phyloP scores from a whole-genome alignment of 2,329 filamentous ascomycete species.

The Cyphellophora attinorum region DNA sequence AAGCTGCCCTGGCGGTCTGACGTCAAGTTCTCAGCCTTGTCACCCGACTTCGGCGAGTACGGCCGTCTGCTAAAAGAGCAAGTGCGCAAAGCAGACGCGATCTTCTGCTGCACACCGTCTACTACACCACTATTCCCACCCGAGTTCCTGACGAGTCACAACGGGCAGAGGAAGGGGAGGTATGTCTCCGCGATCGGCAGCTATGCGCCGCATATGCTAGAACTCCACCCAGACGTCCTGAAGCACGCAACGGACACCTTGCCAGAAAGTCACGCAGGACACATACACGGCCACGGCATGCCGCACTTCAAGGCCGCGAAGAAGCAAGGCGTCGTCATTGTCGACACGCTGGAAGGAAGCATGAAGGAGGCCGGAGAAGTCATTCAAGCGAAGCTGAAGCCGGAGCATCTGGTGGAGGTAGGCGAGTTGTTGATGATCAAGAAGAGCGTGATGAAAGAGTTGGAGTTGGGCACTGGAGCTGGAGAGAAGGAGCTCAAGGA shows the following conservation, averaged over 20 bases:
- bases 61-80: constrained; percentile 59
- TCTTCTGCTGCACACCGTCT: constrained; percentile 83
- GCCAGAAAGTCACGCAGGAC: constrained; percentile 24
- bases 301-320: constrained; percentile 37
- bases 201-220: constrained; percentile 65
- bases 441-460: constrained; percentile 33
- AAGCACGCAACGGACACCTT: constrained; percentile 47
- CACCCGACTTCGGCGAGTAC: constrained; percentile 62
- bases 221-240: constrained; percentile 70
- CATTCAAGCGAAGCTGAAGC: constrained; percentile 63
- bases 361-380: constrained; percentile 80
- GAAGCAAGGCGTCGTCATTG: constrained; percentile 51
- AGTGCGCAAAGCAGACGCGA: constrained; percentile 61
- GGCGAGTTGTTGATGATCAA: constrained; percentile 68
- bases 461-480: constrained; percentile 25
- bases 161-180: constrained; percentile 34
- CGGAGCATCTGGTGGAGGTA: constrained; percentile 73
- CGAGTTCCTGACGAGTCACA: constrained; percentile 56
- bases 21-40: constrained; percentile 60
- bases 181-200: constrained; percentile 35
- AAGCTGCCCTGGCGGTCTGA: constrained; percentile 53
- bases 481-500: constrained; percentile 39
- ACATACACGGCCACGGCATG: no score
- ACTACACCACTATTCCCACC: constrained; percentile 65
- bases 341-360: constrained; percentile 65